Evolutionary conservation across 345 rosid genomes (phyloP).

Genomic region (Iberis pinnata): DNA sequence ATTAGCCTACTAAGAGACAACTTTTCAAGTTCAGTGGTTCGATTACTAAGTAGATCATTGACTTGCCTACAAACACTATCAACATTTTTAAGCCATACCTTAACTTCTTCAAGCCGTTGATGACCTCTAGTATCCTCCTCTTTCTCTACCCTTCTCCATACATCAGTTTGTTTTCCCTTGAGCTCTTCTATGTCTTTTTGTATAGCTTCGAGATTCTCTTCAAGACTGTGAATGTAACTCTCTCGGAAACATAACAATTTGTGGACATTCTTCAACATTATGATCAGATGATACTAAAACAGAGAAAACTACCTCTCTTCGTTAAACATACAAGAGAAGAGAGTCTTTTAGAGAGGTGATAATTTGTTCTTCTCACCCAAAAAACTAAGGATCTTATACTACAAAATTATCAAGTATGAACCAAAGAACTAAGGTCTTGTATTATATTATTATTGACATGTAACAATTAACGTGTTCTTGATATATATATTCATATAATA

Average conservation of each 20-base stretch:
- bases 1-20: neutral
- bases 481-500: neutral
- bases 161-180: conserved; percentile 7
- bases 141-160: conserved; percentile 8
- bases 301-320: conserved; percentile 11
- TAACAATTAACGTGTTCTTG: neutral
- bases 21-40: neutral
- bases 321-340: neutral
- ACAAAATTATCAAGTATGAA: too few relatives aligned
- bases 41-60: neutral
- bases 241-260: too few relatives aligned
- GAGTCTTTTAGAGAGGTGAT: neutral
- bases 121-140: conserved; percentile 6
- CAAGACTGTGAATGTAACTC: conserved; percentile 8
- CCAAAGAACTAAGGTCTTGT: neutral
- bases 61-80: neutral
- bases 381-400: too few relatives aligned
- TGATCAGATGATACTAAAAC: neutral
- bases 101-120: too few relatives aligned
- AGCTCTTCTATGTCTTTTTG: conserved; percentile 11
- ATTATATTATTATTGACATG: neutral
- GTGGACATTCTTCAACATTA: too few relatives aligned
- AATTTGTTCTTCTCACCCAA: neutral
- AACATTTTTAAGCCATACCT: conserved; percentile 17
- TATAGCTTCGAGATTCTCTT: conserved; percentile 13